A percentile compares a stretch with the other conserved stretches of the same genome.
phyloP scores from a whole-genome alignment of 164 flowering plant genomes.

The Vitis rotundifolia region DNA sequence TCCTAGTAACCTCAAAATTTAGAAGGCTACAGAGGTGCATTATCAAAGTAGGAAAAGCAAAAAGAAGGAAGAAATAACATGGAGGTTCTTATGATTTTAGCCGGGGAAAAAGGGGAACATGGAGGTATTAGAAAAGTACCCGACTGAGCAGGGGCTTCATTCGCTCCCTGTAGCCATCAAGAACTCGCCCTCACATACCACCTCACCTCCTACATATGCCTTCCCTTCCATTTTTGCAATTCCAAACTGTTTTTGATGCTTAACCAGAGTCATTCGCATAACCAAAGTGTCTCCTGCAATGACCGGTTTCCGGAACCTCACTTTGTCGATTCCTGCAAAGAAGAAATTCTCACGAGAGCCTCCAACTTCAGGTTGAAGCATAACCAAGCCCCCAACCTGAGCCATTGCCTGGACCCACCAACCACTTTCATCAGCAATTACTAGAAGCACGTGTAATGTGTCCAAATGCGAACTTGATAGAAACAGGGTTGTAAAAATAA shows the following conservation, averaged over 20 bases:
- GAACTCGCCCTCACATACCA: conserved; percentile 96
- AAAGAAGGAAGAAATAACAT: no score
- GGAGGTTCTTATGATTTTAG: no score
- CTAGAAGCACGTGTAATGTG: neutral
- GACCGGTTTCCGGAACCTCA: conserved; percentile 91
- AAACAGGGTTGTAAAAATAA: no score
- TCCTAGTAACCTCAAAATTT: no score
- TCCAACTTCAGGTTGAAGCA: conserved; percentile 96
- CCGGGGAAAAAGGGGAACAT: no score
- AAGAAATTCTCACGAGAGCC: conserved; percentile 85
- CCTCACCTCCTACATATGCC: conserved; percentile 89
- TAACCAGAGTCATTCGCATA: conserved; percentile 83
- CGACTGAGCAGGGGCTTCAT: conserved; percentile 11
- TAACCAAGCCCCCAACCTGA: conserved; percentile 93
- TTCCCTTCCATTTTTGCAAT: conserved; percentile 96
- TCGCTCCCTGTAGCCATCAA: conserved; percentile 79
- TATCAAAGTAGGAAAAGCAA: no score
- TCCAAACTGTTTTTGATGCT: conserved; percentile 80
- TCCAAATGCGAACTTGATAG: no score
- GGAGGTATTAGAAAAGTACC: no score
- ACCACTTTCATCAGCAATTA: conserved; percentile 2
- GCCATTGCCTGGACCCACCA: conserved; percentile 81
- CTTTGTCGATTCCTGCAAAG: conserved; percentile 96
- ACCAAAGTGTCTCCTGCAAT: conserved; percentile 93
- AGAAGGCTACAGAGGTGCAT: no score